Conservation (phyloP, 371 early-diverging fungal species). For the Circinella minor region DNA sequence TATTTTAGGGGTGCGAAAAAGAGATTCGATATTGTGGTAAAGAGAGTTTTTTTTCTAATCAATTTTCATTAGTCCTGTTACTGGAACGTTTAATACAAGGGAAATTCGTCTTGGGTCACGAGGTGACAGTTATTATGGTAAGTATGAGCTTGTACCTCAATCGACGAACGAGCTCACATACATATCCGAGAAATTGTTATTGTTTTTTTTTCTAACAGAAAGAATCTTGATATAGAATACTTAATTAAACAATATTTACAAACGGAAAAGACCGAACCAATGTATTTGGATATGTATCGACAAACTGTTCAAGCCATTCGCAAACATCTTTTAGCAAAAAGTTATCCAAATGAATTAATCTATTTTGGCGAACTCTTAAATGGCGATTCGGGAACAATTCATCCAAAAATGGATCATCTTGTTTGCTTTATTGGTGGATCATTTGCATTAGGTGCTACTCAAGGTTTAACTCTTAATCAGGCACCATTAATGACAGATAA, state of each 20-base stretch:
- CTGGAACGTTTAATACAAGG: slow-evolving; percentile 52
- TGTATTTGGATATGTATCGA: slow-evolving; percentile 76
- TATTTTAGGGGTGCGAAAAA: neutral
- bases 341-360: slow-evolving; percentile 62
- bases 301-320: slow-evolving; percentile 74
- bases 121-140: slow-evolving; percentile 92
- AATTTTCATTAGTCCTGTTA: slow-evolving; percentile 29
- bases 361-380: slow-evolving; percentile 74
- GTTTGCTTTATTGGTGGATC: slow-evolving; percentile 92
- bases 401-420: slow-evolving; percentile 90
- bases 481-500: slow-evolving; percentile 20
- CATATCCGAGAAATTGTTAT: too few species aligned
- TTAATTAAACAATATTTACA: slow-evolving; percentile 87
- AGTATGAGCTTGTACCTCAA: neutral
- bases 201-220: too few species aligned
- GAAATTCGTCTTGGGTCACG: slow-evolving; percentile 77
- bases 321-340: slow-evolving; percentile 66
- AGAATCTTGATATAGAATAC: slow-evolving; percentile 67
- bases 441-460: slow-evolving; percentile 79
- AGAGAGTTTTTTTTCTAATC: too few species aligned
- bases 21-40: too few species aligned
- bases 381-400: slow-evolving; percentile 35
- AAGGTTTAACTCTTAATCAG: slow-evolving; percentile 50
- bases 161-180: too few species aligned
- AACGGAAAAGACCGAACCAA: slow-evolving; percentile 64